Base-by-base conservation (phyloP, 108 stramenopile genomes). In the Asterionellopsis glacialis region DNA sequence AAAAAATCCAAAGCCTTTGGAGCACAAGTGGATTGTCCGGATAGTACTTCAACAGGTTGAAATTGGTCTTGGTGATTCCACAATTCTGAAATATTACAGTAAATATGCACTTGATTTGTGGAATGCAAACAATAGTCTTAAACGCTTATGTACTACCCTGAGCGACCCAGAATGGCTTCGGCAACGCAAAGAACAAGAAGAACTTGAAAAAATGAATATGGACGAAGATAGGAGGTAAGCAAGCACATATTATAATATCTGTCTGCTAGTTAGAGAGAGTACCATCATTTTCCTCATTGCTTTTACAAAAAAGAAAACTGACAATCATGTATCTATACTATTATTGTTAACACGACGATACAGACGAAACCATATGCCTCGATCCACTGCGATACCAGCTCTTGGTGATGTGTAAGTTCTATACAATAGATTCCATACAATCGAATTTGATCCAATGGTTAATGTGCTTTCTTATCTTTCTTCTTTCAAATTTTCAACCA, bases 1-100 rank as follows among this genome's bases (percentile, higher is more conserved):
- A 14, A 18, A 39, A 38, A 11, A 25, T 15, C 15, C 57, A 14
- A 60, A 53, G 63, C 83, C 92, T 0, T 49, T 81, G 56, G 93
- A 94, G 57, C 93, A 94, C 64, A 88, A 89, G 55, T 94, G 89
- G 89, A 63, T 90, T 45, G 84, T 87, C 0, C 66, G 89, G 9
- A 82, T 94, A 7, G 48, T 94, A 12, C 66, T 87, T 54, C 64
- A 81, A 59, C 74, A 72, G 55, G 61, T 83, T 49, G 74, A 83
- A 28, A 71, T 87, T 45, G 82, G 89, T 48, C 22, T 87, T 19
- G 64, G 70, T 23, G 57, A 65, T 28, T 70, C 64, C 16, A 43
- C 74, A 24, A 72, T 87, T 21, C 41, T 90, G 38, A 72, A 64
- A 11, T 76, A 78, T 41, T 63, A 60, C 41, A 75, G 76, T 58